Conservation (phyloP, 306 rosid species). For the Hippophae tibetana region DNA sequence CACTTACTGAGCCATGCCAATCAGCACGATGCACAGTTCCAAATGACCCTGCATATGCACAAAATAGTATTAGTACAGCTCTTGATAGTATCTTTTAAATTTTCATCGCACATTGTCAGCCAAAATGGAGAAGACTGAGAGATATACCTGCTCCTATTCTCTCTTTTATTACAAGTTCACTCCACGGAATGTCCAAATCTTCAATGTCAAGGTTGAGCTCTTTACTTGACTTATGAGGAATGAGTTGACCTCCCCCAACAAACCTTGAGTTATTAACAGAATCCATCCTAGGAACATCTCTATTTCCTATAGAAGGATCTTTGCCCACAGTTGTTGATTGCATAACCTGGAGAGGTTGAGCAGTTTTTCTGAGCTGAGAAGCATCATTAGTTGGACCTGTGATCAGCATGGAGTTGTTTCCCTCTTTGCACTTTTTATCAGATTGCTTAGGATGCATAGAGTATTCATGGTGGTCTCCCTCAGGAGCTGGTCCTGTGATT, state of each 20-base stretch:
- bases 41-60: conserved; percentile 78
- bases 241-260: conserved; percentile 42
- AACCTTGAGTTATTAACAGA: conserved; percentile 36
- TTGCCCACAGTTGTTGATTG: conserved; percentile 32
- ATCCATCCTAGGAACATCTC: conserved; percentile 43
- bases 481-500: conserved; percentile 28
- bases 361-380: conserved; percentile 34
- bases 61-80: conserved; percentile 12
- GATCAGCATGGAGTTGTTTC: conserved; percentile 30
- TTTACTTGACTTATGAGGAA: conserved; percentile 39
- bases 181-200: conserved; percentile 79
- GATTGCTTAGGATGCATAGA: conserved; percentile 42
- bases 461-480: conserved; percentile 33
- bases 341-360: conserved; percentile 31
- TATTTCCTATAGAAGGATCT: conserved; percentile 44
- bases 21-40: conserved; percentile 99
- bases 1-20: conserved; percentile 96
- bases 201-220: conserved; percentile 53
- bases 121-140: neutral
- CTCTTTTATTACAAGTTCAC: conserved; percentile 70
- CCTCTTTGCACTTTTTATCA: conserved; percentile 42
- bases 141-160: conserved; percentile 83
- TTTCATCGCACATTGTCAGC: conserved; percentile 1
- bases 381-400: conserved; percentile 38
- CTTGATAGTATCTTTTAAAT: conserved; percentile 7